phyloP scores from a whole-genome alignment of 1,284 basidiomycete genomes.

The Fomes fomentarius region DNA sequence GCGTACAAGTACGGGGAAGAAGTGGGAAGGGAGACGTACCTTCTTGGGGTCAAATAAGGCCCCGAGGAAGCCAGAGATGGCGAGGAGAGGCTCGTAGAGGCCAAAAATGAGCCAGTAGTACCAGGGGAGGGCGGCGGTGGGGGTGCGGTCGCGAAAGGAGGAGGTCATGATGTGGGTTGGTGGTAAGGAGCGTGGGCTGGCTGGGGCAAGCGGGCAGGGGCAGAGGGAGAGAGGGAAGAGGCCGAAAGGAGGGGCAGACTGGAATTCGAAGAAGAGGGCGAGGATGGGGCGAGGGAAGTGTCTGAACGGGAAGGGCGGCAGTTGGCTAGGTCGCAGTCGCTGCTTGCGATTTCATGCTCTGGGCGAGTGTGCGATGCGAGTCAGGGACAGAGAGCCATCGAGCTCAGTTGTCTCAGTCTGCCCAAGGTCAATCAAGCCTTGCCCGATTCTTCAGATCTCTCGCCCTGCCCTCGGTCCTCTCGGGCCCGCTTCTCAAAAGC shows the following conservation, averaged over 20 bases:
- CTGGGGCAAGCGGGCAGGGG: not conserved
- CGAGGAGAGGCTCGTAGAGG: conserved; percentile 70
- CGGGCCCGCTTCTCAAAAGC: conserved; percentile 1
- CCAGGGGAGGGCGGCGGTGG: conserved; percentile 64
- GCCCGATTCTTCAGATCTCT: not conserved
- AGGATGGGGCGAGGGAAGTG: not conserved
- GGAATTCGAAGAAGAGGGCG: not conserved
- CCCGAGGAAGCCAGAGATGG: conserved; percentile 65
- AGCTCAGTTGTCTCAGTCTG: not conserved
- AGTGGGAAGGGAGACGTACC: conserved; percentile 39
- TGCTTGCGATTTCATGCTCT: not conserved
- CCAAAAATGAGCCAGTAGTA: conserved; percentile 75
- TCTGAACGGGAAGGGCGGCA: not conserved
- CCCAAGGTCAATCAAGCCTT: not conserved
- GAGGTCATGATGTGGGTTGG: conserved; percentile 12
- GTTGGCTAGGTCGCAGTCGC: not conserved
- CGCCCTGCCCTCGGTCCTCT: not conserved
- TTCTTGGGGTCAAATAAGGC: conserved; percentile 67
- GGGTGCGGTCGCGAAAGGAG: conserved; percentile 19
- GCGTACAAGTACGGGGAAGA: not conserved
- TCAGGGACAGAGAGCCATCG: not conserved
- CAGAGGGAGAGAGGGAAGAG: not conserved
- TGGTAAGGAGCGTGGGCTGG: conserved; percentile 8
- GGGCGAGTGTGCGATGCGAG: not conserved
- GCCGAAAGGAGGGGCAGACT: not conserved